Conservation (phyloP, 768 basidiomycete genomes). For the Omphalotus guepiniiformis region DNA sequence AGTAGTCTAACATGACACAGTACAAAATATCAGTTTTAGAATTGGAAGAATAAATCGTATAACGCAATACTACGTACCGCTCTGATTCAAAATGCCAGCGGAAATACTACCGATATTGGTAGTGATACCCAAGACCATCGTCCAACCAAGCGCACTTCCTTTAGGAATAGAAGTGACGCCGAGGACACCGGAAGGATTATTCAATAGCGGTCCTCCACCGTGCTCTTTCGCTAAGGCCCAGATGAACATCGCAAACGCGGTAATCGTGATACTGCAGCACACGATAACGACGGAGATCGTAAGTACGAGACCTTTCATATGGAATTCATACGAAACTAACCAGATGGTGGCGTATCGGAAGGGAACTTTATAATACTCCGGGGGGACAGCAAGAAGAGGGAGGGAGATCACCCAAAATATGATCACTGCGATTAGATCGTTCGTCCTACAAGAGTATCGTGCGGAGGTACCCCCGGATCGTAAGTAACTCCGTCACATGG, state of each 20-base stretch:
- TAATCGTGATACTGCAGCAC: slow-evolving; percentile 1
- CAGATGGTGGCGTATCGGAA: slow-evolving; percentile 16
- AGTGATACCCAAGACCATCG: neutral
- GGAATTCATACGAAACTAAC: too few relatives aligned
- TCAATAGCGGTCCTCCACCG: neutral
- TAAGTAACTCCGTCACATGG: too few relatives aligned
- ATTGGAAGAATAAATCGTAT: neutral
- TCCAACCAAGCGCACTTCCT: neutral
- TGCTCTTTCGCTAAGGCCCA: neutral
- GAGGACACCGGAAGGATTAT: neutral
- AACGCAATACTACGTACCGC: neutral
- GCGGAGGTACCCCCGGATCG: too few relatives aligned
- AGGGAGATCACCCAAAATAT: slow-evolving; percentile 15
- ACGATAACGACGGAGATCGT: too few relatives aligned
- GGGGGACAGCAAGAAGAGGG: slow-evolving; percentile 18
- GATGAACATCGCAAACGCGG: slow-evolving; percentile 1
- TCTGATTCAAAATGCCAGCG: neutral
- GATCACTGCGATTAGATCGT: slow-evolving; percentile 11
- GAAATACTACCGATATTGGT: neutral
- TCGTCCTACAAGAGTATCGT: slow-evolving; percentile 11
- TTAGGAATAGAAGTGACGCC: neutral
- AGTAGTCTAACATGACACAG: too few relatives aligned
- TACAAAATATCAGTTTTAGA: neutral
- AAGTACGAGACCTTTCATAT: too few relatives aligned
- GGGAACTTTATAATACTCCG: slow-evolving; percentile 16